These are phyloP conservation scores for Termitomyces sp. DNA, from an alignment of 768 basidiomycete genomes.

Conservation along the genomic window DNA sequence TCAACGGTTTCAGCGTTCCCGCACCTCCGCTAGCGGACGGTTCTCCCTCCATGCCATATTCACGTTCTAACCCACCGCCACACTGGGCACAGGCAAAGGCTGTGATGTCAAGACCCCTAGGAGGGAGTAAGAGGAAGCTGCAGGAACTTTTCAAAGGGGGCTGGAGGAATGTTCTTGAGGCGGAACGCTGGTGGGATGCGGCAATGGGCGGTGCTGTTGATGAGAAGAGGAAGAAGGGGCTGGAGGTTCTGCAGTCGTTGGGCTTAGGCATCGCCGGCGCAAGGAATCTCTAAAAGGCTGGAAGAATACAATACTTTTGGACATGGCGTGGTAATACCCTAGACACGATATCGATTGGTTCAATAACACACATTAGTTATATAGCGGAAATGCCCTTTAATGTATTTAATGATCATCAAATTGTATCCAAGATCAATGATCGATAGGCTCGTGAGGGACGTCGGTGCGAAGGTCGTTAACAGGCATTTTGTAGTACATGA, in stretches of 20 bases:
- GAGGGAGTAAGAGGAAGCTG: constrained; percentile 35
- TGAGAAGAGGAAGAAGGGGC: constrained; percentile 26
- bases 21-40: constrained; percentile 10
- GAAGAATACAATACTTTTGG: neutral
- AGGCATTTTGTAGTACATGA: neutral
- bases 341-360: neutral
- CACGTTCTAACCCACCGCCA: constrained; percentile 39
- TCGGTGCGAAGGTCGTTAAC: neutral
- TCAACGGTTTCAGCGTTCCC: constrained; percentile 48
- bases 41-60: constrained; percentile 36
- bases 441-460: neutral
- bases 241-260: constrained; percentile 29
- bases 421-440: neutral
- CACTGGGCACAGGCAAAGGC: constrained; percentile 40
- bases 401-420: neutral
- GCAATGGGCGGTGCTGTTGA: constrained; percentile 50
- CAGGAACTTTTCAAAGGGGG: constrained; percentile 47
- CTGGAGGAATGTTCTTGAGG: constrained; percentile 57
- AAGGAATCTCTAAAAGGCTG: constrained; percentile 13
- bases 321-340: neutral
- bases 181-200: constrained; percentile 65
- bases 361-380: neutral
- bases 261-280: constrained; percentile 31
- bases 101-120: constrained; percentile 25
- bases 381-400: neutral